Base-by-base conservation (phyloP, 345 rosid genomes). In the Cardiospermum halicacabum region DNA sequence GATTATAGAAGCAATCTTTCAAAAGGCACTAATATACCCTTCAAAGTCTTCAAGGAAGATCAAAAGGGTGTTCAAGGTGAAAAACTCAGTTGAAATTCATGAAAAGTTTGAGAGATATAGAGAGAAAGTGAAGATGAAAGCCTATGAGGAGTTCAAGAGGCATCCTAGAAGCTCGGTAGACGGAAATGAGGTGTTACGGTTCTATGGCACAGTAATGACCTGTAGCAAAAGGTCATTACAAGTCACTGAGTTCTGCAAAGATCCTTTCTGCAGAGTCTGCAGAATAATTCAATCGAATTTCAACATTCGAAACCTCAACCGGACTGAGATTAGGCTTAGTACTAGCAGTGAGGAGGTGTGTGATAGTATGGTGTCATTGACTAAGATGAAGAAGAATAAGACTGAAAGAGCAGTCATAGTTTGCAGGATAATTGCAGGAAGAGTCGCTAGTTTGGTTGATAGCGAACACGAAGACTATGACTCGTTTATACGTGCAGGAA, bases 161-260 rank as follows among this genome's bases (percentile, higher is more conserved):
- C 74, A 81, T 65, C 84, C 84, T 13, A 63, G 84, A 65, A 77
- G 77, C 75, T 39, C 50, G 5, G 85, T 78, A 0, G 92, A 82
- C 61, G 86, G 88, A 10, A 80, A 84, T 4, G 85, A 83, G 73
- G 65, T 80, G 47, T 56, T 78, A 53, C 65, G 60, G 28, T 86
- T 86, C 76, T 80, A 71, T 3, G 75, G 92, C 62, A 78, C 83
- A 1, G 71, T 79, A 21, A 72, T 80, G 64, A 72, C 80, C 24
- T 83, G 86, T 34, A 49, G 75, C 65, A 30, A 64, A 47, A 70
- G 69, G 31, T 28, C 60, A 3, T 54, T 39, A 32, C 65, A 22
- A n/a, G 75, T 71, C 54, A 54, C 75, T 9, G 73, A 74, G 68
- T 70, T 65, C 10, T 76, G 85, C 32, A 66, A 66, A 28, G 76